Conservation (phyloP, 768 basidiomycete species). For the Brasilioporus rufonigricans region DNA sequence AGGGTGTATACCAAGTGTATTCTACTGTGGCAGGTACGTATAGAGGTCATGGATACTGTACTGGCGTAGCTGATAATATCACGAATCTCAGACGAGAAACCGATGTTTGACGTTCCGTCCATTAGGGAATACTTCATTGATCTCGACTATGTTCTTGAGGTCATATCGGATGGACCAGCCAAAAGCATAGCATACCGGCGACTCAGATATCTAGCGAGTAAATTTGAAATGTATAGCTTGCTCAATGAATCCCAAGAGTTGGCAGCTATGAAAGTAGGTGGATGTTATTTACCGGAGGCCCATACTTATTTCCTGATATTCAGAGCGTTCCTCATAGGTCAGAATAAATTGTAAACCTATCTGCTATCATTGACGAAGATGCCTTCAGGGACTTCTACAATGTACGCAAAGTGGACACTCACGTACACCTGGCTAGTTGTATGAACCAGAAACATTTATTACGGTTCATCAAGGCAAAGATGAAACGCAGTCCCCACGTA, state of each 20-base stretch:
- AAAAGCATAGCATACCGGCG: slow-evolving; percentile 94
- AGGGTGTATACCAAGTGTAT: slow-evolving; percentile 91
- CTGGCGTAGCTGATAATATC: neutral
- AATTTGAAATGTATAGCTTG: slow-evolving; percentile 90
- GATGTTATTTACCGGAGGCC: neutral
- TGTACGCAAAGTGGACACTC: slow-evolving; percentile 96
- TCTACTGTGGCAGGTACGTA: slow-evolving; percentile 22
- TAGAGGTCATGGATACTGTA: neutral
- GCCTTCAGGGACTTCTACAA: slow-evolving; percentile 93
- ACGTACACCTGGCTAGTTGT: slow-evolving; percentile 97
- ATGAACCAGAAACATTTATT: slow-evolving; percentile 99
- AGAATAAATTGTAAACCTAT: neutral
- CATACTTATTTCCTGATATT: slow-evolving; percentile 7
- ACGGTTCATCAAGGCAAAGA: slow-evolving; percentile 98
- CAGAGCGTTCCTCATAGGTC: slow-evolving; percentile 35
- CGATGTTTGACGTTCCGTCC: slow-evolving; percentile 74
- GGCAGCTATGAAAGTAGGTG: slow-evolving; percentile 90
- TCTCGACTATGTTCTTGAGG: slow-evolving; percentile 84
- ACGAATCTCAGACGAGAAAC: slow-evolving; percentile 41
- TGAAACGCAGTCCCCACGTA: slow-evolving; percentile 84
- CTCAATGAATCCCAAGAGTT: slow-evolving; percentile 93
- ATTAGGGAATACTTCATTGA: slow-evolving; percentile 96
- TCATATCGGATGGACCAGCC: slow-evolving; percentile 93
- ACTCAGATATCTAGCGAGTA: slow-evolving; percentile 87
- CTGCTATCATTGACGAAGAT: slow-evolving; percentile 1